Evolutionary conservation across 2,329 filamentous ascomycete genomes (phyloP), one percentile per base, ranked within the genome.

Genomic region (Botryotinia convoluta): DNA sequence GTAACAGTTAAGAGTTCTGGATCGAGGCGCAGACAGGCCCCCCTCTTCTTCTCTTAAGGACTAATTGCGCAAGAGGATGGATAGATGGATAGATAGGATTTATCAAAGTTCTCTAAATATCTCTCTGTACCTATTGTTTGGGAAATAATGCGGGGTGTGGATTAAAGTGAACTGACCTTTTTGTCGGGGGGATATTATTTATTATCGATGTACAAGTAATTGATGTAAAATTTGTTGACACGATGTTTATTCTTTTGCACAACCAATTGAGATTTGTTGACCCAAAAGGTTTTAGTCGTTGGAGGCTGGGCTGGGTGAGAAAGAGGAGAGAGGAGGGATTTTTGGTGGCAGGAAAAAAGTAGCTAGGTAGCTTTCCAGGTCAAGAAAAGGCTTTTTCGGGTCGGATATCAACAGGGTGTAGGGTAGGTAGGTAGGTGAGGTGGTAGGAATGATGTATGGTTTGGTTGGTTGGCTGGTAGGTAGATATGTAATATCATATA

Each of bases 271-370:
- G 64, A 67, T 16, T 18, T 57, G 51, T 18, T 57, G 51, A 14
- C 45, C 64, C 45, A 54, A 51, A 67, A 54, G 64, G 64, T 39
- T 54, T 51, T 39, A 54, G 64, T 54, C 18, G 29, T 54, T 39
- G 64, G 32, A 54, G 45, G 64, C 64, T 67, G 64, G n/a, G 26
- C 26, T 39, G 37, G 37, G 26, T 20, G 37, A 35, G 32, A 37
- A 35, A 51, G 63, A 67, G 39, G n/a, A 64, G 61, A 20, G n/a
- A 29, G 64, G 14, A 37, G 64, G 32, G 51, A 54, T 67, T 37
- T 22, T 37, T 39, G 64, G 64, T 67, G 64, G 64, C 64, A 67
- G 64, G 64, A 67, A 67, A 67, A 54, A 54, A 45, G 16, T 29
- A 67, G 48, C 51, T 29, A 18, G 51, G 51, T 8, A 57, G 51